These are phyloP conservation scores for Xylariomycetidae sp. DNA, from an alignment of 2,329 filamentous ascomycete genomes.

Conservation along the genomic window DNA sequence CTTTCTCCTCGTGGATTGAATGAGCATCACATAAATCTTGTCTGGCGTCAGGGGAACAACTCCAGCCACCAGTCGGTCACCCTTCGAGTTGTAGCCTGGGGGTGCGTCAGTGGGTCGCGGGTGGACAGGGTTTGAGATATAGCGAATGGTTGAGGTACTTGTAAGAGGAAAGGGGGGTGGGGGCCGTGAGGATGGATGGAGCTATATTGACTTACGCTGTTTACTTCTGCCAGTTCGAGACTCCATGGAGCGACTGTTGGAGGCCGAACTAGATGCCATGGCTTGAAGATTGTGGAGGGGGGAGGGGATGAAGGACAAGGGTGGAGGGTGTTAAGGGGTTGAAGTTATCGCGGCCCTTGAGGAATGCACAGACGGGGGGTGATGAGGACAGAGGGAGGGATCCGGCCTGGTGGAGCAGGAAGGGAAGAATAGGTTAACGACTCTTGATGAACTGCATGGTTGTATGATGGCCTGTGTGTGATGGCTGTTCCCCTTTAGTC, in stretches of 20 bases:
- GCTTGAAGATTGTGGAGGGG: not conserved
- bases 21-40: slow-evolving; percentile 83
- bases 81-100: slow-evolving; percentile 86
- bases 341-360: too few species aligned
- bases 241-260: slow-evolving; percentile 57
- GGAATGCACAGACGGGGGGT: too few species aligned
- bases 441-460: too few species aligned
- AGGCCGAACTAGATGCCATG: slow-evolving; percentile 27
- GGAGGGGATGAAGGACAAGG: not conserved
- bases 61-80: slow-evolving; percentile 91
- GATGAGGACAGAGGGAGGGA: too few species aligned
- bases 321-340: too few species aligned
- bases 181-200: too few species aligned
- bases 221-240: slow-evolving; percentile 73
- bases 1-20: slow-evolving; percentile 85
- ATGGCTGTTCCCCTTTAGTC: too few species aligned
- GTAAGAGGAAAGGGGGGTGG: too few species aligned
- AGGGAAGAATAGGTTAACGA: too few species aligned
- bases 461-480: too few species aligned
- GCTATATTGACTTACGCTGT: slow-evolving; percentile 64
- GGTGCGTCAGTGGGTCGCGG: too few species aligned
- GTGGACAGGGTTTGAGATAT: slow-evolving; percentile 10
- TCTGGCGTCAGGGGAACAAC: slow-evolving; percentile 85
- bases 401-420: too few species aligned
- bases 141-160: slow-evolving; percentile 3